phyloP scores from a whole-genome alignment of 2,329 filamentous ascomycete genomes.

The Ascochyta pisi region DNA sequence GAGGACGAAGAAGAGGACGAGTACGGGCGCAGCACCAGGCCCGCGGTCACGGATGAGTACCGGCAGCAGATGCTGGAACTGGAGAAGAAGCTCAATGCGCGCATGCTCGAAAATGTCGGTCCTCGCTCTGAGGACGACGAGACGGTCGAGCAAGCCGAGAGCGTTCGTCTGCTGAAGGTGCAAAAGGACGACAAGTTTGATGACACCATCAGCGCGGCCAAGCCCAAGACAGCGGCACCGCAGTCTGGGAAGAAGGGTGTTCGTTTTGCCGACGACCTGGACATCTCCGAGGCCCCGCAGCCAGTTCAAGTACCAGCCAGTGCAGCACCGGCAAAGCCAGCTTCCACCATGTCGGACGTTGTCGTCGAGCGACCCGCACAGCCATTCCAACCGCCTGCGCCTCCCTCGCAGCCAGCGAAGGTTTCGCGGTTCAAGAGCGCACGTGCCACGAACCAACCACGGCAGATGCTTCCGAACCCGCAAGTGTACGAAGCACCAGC shows the following conservation, averaged over 20 bases:
- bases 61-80: conserved; percentile 83
- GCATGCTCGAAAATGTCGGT: conserved; percentile 64
- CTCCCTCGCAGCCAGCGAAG: conserved; percentile 39
- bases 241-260: conserved; percentile 68
- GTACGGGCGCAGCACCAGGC: conserved; percentile 74
- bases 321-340: conserved; percentile 11
- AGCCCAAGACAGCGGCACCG: conserved; percentile 6
- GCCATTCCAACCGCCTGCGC: conserved; percentile 17
- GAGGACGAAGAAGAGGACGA: conserved; percentile 75
- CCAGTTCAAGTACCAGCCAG: conserved; percentile 21
- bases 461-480: conserved; percentile 30
- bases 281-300: conserved; percentile 65
- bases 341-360: conserved; percentile 41
- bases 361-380: conserved; percentile 44
- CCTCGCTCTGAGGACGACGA: conserved; percentile 52
- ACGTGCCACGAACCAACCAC: conserved; percentile 27
- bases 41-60: conserved; percentile 75
- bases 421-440: conserved; percentile 53
- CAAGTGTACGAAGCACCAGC: conserved; percentile 34
- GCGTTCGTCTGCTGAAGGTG: conserved; percentile 64
- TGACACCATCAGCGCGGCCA: conserved; percentile 23
- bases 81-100: conserved; percentile 74
- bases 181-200: conserved; percentile 49
- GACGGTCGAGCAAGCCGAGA: conserved; percentile 58
- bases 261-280: conserved; percentile 77